These are phyloP conservation scores for Boletus nobilissimus DNA, from an alignment of 1,284 basidiomycete species.

Conservation along the genomic window DNA sequence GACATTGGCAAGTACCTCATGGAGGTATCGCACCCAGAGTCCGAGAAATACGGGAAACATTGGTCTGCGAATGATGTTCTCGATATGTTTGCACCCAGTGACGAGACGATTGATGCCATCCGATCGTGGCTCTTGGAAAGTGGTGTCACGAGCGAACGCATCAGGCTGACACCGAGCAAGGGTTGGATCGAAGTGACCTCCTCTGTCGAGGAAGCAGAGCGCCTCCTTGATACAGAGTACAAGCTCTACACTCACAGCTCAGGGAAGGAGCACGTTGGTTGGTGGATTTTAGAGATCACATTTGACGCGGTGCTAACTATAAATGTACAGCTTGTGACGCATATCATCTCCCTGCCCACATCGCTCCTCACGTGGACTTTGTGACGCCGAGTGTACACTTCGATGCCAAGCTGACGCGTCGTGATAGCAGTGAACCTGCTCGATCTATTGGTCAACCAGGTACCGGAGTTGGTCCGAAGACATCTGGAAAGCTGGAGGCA, in stretches of 20 bases:
- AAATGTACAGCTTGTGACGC: slow-evolving; percentile 40
- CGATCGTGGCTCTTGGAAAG: slow-evolving; percentile 52
- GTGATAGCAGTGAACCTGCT: background rate
- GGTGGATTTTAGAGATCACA: slow-evolving; percentile 19
- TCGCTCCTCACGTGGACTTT: slow-evolving; percentile 46
- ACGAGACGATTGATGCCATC: slow-evolving; percentile 50
- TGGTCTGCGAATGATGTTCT: slow-evolving; percentile 53
- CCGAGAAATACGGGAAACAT: slow-evolving; percentile 55
- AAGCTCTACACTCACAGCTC: slow-evolving; percentile 51
- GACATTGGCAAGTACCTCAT: slow-evolving; percentile 51
- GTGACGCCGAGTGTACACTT: slow-evolving; percentile 43
- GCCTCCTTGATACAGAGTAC: slow-evolving; percentile 39
- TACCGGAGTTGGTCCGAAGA: slow-evolving; percentile 47
- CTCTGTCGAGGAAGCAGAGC: slow-evolving; percentile 54
- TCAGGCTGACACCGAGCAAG: slow-evolving; percentile 47
- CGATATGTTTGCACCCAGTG: slow-evolving; percentile 53
- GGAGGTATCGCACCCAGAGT: slow-evolving; percentile 57
- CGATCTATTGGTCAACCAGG: slow-evolving; percentile 46
- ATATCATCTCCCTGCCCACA: slow-evolving; percentile 41
- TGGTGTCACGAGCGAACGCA: slow-evolving; percentile 47
- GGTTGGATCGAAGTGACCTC: slow-evolving; percentile 57
- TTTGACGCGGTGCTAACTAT: slow-evolving; percentile 33
- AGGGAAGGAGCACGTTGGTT: slow-evolving; percentile 54
- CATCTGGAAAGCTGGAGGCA: slow-evolving; percentile 41
- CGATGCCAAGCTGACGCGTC: slow-evolving; percentile 44